Evolutionary conservation across 2,329 filamentous ascomycete species (phyloP), one percentile per base, ranked within the genome.

Genomic region (Simplicillium sp.): DNA sequence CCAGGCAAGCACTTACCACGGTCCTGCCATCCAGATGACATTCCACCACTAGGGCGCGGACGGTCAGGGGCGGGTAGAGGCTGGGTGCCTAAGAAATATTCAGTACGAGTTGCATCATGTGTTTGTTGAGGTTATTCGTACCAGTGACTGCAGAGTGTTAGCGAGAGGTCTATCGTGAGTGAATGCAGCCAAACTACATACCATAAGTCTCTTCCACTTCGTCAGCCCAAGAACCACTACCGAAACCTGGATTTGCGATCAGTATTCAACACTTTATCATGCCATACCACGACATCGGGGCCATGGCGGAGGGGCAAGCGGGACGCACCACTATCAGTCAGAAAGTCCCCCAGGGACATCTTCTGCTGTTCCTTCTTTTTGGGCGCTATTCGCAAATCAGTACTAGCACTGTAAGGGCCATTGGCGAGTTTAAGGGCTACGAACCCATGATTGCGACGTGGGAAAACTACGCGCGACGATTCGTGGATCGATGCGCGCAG

Each of bases 341-440:
- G 78, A 78, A 98, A 98, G 69, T 87, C 86, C 75, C 87, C 87
- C 62, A 97, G 82, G 73, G 86, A 87, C 85, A 98, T 90, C 77
- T 94, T 98, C 80, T 94, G 84, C 66, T 80, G 75, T 70, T 94
- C 83, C 73, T 87, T 85, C 73, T 94, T 94, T 66, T 89, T 86
- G 53, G 89, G 90, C 77, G 85, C 89, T 94, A 59, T 46, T 61
- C 32, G 25, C 34, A 39, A 13, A 36, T 25, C 20, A 25, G 20
- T 25, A 25, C 20, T 9, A 25, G 7, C 35, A 40, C 39, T 51
- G 48, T 33, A 44, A 35, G 32, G n/a, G 36, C 29, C 40, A 17
- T 16, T 33, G 34, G 44, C 44, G 38, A 36, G 34, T 33, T 33
- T 34, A 11, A 9, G 12, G 38, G 35, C 34, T 43, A 55, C 72